A percentile compares a stretch with the other conserved stretches of the same genome.
phyloP scores from a whole-genome alignment of 129 eudicot species.

The Flaveria trinervia region DNA sequence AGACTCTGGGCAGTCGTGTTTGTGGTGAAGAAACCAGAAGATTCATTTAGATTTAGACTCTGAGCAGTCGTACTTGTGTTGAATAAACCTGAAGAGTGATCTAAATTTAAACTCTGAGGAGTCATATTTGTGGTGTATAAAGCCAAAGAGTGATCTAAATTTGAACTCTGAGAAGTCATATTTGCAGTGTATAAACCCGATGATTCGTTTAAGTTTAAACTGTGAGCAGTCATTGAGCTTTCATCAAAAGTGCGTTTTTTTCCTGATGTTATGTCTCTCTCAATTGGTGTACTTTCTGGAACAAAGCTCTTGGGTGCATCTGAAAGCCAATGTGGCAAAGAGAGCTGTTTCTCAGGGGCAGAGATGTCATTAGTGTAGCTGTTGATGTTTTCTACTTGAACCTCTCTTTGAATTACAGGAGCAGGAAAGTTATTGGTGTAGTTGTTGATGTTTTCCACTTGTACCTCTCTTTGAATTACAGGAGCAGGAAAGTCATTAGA shows the following conservation, averaged over 20 bases:
- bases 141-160: background rate
- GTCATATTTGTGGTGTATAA: background rate
- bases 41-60: background rate
- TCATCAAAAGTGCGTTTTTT: conserved; percentile 83
- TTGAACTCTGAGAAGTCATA: background rate
- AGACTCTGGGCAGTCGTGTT: conserved; percentile 18
- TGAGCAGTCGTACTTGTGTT: background rate
- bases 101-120: background rate
- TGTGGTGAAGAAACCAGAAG: background rate
- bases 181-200: background rate
- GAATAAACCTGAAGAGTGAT: background rate
- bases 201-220: background rate
- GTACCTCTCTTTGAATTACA: conserved; percentile 19
- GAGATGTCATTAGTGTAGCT: conserved; percentile 22
- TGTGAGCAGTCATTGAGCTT: conserved; percentile 44
- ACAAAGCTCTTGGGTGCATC: conserved; percentile 36
- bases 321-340: conserved; percentile 49
- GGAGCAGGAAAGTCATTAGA: conserved; percentile 30
- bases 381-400: conserved; percentile 15
- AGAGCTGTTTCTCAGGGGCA: conserved; percentile 72
- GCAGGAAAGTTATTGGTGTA: conserved; percentile 34
- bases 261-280: conserved; percentile 41
- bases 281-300: conserved; percentile 54
- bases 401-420: conserved; percentile 22
- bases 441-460: conserved; percentile 34